phyloP scores from a whole-genome alignment of 129 eudicot species.

The Daucus carota region DNA sequence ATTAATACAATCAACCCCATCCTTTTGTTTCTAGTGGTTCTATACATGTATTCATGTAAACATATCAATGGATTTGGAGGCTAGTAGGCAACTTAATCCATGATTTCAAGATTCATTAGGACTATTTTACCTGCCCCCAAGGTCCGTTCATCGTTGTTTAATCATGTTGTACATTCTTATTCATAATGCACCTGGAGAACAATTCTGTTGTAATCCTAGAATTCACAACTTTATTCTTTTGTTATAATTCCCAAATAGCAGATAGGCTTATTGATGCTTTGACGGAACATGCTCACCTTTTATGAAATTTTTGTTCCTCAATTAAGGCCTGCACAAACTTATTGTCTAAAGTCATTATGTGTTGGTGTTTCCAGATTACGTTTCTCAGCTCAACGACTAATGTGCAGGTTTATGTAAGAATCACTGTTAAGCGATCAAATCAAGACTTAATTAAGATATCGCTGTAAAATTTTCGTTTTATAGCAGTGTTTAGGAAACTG shows the following conservation, averaged over 20 bases:
- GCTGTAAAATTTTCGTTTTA: neutral
- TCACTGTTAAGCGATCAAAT: neutral
- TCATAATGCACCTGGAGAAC: no score
- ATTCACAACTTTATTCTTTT: no score
- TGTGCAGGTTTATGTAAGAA: neutral
- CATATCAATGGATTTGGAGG: slow-evolving; percentile 7
- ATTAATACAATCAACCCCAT: neutral
- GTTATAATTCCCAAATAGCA: no score
- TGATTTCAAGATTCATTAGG: neutral
- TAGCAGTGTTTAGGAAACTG: neutral
- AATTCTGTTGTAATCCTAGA: no score
- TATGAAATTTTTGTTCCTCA: neutral
- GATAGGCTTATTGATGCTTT: no score
- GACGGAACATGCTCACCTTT: no score
- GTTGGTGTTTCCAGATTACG: neutral
- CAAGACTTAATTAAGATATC: neutral
- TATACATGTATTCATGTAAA: neutral
- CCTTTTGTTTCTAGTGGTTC: neutral
- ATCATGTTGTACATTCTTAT: neutral
- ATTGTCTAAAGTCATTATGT: neutral
- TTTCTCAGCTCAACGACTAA: neutral
- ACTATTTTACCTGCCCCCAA: neutral
- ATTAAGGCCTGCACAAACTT: neutral
- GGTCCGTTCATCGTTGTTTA: neutral
- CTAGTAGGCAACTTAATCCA: slow-evolving; percentile 10